phyloP scores from a whole-genome alignment of 2,329 filamentous ascomycete species.

The Hypoxylon sp. region DNA sequence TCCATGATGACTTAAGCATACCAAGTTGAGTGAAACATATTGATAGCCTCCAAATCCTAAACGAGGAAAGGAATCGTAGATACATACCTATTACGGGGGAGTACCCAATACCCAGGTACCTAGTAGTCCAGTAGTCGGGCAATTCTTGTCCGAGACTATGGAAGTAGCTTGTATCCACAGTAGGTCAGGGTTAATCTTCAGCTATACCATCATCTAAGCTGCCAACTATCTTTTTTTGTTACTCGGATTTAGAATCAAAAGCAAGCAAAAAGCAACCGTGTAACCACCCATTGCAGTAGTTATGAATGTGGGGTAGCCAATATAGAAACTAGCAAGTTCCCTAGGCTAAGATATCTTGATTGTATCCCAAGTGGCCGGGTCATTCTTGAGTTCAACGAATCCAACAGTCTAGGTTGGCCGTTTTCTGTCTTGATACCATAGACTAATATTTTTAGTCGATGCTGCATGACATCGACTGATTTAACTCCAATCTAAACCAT shows the following conservation, averaged over 20 bases:
- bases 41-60: constrained; percentile 29
- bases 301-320: constrained; percentile 30
- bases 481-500: constrained; percentile 12
- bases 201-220: constrained; percentile 30
- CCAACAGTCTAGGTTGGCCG: constrained; percentile 7
- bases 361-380: constrained; percentile 24
- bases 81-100: constrained; percentile 29
- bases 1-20: constrained; percentile 36
- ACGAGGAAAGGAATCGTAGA: constrained; percentile 25
- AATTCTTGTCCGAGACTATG: constrained; percentile 35
- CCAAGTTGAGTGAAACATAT: constrained; percentile 38
- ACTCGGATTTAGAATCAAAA: constrained; percentile 32
- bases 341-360: constrained; percentile 14
- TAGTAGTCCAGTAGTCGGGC: constrained; percentile 7
- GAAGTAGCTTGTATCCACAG: constrained; percentile 30
- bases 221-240: constrained; percentile 11
- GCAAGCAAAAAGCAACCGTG: constrained; percentile 39
- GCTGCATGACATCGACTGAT: constrained; percentile 37
- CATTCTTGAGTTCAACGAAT: constrained; percentile 17
- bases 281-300: constrained; percentile 23
- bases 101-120: constrained; percentile 23
- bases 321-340: constrained; percentile 32
- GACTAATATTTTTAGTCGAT: constrained; percentile 26
- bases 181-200: constrained; percentile 21
- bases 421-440: constrained; percentile 9